Conservation (phyloP, 2,329 filamentous ascomycete species). For the Phialophora macrospora region DNA sequence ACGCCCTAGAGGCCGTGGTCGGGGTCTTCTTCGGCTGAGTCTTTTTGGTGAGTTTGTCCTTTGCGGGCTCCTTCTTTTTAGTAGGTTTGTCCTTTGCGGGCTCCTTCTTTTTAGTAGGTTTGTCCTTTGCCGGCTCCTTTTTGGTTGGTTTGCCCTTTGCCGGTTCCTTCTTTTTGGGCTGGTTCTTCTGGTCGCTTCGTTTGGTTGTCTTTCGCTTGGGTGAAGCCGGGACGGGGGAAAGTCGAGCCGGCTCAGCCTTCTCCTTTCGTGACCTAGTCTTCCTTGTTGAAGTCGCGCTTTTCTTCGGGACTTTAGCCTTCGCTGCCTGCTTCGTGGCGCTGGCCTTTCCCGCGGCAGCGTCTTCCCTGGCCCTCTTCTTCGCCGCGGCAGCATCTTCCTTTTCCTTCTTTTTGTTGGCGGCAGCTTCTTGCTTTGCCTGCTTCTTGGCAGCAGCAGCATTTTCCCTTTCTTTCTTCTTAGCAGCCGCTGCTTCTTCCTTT, state of each 20-base stretch:
- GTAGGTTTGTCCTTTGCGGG: background rate
- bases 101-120: background rate
- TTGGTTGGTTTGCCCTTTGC: no score
- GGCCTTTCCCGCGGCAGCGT: background rate
- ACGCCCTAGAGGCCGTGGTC: background rate
- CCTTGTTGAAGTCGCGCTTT: background rate
- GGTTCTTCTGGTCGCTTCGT: background rate
- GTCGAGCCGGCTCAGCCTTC: background rate
- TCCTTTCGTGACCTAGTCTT: constrained; percentile 8
- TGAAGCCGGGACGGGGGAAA: background rate
- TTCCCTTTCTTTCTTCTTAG: constrained; percentile 8
- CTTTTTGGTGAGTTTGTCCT: background rate
- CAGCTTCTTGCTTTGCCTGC: background rate
- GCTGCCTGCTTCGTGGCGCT: no score
- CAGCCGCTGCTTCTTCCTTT: background rate
- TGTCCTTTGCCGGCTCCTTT: background rate
- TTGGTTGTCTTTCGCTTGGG: background rate
- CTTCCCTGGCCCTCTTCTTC: constrained; percentile 9
- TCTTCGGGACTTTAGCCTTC: background rate
- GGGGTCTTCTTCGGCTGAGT: background rate
- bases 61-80: background rate
- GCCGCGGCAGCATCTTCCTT: background rate
- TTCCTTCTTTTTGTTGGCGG: background rate
- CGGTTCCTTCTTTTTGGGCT: background rate
- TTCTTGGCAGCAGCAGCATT: background rate